Evolutionary conservation across 2,329 filamentous ascomycete species (phyloP), one percentile per base, ranked within the genome.

Genomic region (Westerdykella ornata): DNA sequence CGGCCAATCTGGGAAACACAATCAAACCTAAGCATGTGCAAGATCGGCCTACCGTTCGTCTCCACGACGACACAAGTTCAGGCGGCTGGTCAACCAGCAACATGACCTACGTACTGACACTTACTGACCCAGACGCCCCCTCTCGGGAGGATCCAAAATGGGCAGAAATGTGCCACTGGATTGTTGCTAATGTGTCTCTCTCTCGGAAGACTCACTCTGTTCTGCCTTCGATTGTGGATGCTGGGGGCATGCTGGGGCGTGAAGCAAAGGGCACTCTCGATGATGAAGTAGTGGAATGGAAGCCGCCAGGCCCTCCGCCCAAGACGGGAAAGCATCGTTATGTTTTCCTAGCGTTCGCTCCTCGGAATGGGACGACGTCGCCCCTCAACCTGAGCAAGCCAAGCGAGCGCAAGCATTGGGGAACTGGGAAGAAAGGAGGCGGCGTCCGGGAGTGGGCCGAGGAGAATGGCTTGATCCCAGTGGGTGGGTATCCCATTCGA

Each of bases 61-160:
- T 73, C 34, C 52, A 67, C 36, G 55, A 67, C 22, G 52, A 61
- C 19, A 50, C 51, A 11, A 59, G 50, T 18, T 44, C 52, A 6
- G 48, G 53, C 30, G 46, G 39, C 14, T 37, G 33, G 11, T 42
- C 43, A 33, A 40, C 48, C 22, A 46, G 49, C 22, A 54, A 58
- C 38, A 57, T 66, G 34, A 68, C 66, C 30, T 72, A 76, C 43
- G 71, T 71, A 3, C 46, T 80, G 38, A 68, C 70, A 9, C 62
- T 80, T 3, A 78, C 76, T 1, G 76, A 80, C 52, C 77, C 77
- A 0, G 76, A 80, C 57, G 76, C 76, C n/a, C 75, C 73, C 2
- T 73, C 69, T 7, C 69, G 71, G 33, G 60, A 72, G 1, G 57
- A 79, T 45, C 75, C 76, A 1, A 66, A 74, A 41, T 78, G 74